These are phyloP conservation scores for Mortierella sp. DNA, from an alignment of 371 early-diverging fungal genomes.

Conservation along the genomic window DNA sequence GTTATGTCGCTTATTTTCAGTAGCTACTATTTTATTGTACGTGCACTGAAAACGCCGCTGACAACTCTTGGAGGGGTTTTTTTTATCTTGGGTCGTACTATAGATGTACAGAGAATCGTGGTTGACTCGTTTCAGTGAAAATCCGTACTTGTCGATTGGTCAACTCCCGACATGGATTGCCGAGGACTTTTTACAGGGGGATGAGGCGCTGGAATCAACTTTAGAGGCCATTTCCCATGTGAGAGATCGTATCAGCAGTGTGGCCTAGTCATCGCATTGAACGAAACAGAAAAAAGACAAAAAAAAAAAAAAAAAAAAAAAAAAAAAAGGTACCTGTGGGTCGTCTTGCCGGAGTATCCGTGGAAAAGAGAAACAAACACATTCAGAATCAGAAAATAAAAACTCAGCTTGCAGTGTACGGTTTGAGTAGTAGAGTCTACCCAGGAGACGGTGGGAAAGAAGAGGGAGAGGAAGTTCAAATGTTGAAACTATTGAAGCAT, in stretches of 20 bases:
- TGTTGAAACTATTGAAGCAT: no score
- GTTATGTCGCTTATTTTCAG: no score
- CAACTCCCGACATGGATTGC: slow-evolving; percentile 33
- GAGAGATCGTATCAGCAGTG: slow-evolving; percentile 14
- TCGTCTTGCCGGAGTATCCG: neutral
- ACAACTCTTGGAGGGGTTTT: no score
- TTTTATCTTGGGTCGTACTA: no score
- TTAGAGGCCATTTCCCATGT: slow-evolving; percentile 22
- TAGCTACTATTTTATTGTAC: no score
- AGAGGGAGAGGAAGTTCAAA: no score
- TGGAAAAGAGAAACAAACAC: no score
- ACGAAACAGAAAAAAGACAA: neutral
- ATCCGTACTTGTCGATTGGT: slow-evolving; percentile 33
- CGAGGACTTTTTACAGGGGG: slow-evolving; percentile 39
- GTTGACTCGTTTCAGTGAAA: slow-evolving; percentile 37
- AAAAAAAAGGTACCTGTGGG: neutral
- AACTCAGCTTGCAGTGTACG: no score
- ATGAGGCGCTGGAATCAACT: slow-evolving; percentile 29
- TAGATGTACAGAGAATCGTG: slow-evolving; percentile 46
- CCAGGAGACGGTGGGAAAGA: no score
- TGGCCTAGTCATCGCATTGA: slow-evolving; percentile 7
- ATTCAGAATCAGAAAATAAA: no score
- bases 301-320: neutral
- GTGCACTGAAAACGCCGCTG: no score
- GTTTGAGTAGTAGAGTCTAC: no score